Percentiles rank a stretch among this genome's conserved stretches.
Evolutionary conservation across 306 rosid species (phyloP).

Genomic region (Hippophae gyantsensis): DNA sequence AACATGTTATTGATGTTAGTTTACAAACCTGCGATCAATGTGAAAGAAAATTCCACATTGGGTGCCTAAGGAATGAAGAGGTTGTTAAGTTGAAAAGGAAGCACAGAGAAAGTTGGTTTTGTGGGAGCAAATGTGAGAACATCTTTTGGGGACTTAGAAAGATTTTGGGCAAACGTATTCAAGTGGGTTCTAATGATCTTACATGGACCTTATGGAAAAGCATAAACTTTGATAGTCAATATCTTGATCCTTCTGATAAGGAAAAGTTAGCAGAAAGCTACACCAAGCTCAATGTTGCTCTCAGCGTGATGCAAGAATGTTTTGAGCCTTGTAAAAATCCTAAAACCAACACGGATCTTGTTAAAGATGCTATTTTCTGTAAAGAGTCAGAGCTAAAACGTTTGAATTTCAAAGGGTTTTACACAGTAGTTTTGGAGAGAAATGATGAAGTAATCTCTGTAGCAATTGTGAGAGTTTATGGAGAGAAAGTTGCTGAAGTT

Average conservation of each 20-base stretch:
- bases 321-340: constrained; percentile 36
- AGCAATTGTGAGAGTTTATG: constrained; percentile 40
- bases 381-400: constrained; percentile 31
- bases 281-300: constrained; percentile 34
- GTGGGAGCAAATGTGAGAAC: constrained; percentile 33
- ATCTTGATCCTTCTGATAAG: background rate
- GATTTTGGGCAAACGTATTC: constrained; percentile 34
- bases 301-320: constrained; percentile 41
- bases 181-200: constrained; percentile 22
- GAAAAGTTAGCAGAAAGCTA: constrained; percentile 11
- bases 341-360: constrained; percentile 22
- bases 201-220: constrained; percentile 49
- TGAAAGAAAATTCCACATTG: constrained; percentile 31
- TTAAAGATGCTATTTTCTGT: constrained; percentile 34
- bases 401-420: constrained; percentile 42
- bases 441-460: constrained; percentile 27
- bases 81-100: background rate
- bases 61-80: constrained; percentile 25
- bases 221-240: background rate
- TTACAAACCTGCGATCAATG: constrained; percentile 44
- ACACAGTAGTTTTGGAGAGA: constrained; percentile 42
- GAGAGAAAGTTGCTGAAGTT: constrained; percentile 43
- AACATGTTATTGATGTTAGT: background rate
- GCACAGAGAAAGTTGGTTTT: constrained; percentile 29
- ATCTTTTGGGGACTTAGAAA: constrained; percentile 26